Base-by-base conservation (phyloP, 768 basidiomycete species). In the Termitomyces sp. region DNA sequence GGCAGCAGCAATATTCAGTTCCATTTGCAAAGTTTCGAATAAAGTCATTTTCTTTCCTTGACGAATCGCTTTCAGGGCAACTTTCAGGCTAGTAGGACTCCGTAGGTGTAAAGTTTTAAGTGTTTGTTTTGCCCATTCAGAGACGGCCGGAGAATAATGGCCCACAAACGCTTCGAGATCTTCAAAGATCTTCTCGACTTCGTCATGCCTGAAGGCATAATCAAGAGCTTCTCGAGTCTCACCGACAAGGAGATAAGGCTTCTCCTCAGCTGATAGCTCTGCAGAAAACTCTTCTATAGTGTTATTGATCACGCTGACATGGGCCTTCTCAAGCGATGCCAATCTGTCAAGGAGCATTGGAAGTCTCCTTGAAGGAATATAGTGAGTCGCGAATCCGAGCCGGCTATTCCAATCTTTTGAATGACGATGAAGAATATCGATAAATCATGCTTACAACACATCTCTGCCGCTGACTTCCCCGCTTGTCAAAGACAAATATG, bases 331-430 rank as follows among this genome's bases (percentile, higher is more conserved):
- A 42, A 85, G 68, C 31, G 76, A 74, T 17, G 84, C 78, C 54
- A 98, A 73, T 56, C 84, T 81, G 53, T 84, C 78, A 42, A 91
- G 74, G 48, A 98, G 81, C 42, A 78, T 77, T 15, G 89, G 83
- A 38, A 97, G 75, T 40, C 87, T 79, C 54, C 85, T 75, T 15
- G 91, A 87, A 10, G 92, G 84, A 53, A 98, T 81, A 65, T 80
- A 98, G 70, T 99, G 97, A 2, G 97, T 98, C 4, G 96, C 95
- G 64, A 98, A 80, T 33, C 97, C 96, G 64, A 86, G 84, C 60
- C 94, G 93, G 65, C 94, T 96, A 66, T 54, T 58, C 3, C 26
- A 35, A 45, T 10, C 48, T 19, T 31, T 38, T 59, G 30, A 54
- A 50, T 56, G 41, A 19, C 12, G 10, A 7, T 26, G 38, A 48